Conservation (phyloP, 495 filamentous ascomycete species). For the Podospora anserina region DNA sequence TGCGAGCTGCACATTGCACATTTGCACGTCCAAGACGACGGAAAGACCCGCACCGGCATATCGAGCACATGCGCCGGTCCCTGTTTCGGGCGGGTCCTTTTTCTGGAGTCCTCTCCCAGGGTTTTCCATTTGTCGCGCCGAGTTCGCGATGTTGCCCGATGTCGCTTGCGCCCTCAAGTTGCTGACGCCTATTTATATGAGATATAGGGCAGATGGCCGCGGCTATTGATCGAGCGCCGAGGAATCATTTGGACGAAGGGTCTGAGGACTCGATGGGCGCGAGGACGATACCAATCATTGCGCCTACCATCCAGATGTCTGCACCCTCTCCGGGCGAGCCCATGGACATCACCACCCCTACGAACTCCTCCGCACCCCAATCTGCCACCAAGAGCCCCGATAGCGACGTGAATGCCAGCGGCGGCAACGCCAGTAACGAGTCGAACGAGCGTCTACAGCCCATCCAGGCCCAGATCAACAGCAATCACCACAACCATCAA, state of each 20-base stretch:
- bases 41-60: slow-evolving; percentile 4
- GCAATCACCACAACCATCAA: slow-evolving; percentile 2
- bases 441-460: slow-evolving; percentile 22
- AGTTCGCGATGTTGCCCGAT: slow-evolving; percentile 18
- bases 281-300: slow-evolving; percentile 49
- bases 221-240: slow-evolving; percentile 47
- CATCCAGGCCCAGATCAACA: slow-evolving; percentile 26
- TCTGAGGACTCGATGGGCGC: slow-evolving; percentile 41
- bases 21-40: not conserved
- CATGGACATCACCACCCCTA: slow-evolving; percentile 51
- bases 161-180: slow-evolving; percentile 10
- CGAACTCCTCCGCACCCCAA: slow-evolving; percentile 42
- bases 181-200: slow-evolving; percentile 16
- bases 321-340: slow-evolving; percentile 50
- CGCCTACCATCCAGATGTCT: slow-evolving; percentile 50
- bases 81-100: slow-evolving; percentile 9
- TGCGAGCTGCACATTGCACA: not conserved
- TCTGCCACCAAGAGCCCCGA: slow-evolving; percentile 46
- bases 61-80: slow-evolving; percentile 10
- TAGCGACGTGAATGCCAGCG: slow-evolving; percentile 40
- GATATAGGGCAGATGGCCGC: slow-evolving; percentile 47
- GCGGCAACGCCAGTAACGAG: not conserved
- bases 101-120: not conserved
- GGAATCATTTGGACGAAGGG: slow-evolving; percentile 38
- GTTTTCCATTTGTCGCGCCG: slow-evolving; percentile 7